These are phyloP conservation scores for Geotrichum histeridarum DNA, from an alignment of 1,139 yeast species.

Conservation along the genomic window DNA sequence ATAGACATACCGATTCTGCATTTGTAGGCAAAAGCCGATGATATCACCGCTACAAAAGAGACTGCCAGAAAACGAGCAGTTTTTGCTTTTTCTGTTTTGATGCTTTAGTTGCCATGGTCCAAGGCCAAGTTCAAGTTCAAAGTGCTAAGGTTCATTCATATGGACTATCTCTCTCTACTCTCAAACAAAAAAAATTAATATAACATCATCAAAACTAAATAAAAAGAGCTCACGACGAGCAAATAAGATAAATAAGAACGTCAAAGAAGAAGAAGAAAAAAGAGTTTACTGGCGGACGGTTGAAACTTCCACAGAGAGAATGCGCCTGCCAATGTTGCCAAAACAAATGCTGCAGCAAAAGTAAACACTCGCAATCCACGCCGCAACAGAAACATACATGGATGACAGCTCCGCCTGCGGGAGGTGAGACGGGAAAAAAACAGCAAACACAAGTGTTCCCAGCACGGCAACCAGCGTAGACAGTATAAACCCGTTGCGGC, in stretches of 20 bases:
- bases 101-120: too few species aligned
- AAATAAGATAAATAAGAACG: not conserved
- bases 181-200: too few species aligned
- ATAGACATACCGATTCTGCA: too few species aligned
- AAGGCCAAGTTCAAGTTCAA: too few species aligned
- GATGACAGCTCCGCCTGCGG: conserved; percentile 21
- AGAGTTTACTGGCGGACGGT: not conserved
- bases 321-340: conserved; percentile 64
- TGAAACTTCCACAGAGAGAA: conserved; percentile 27
- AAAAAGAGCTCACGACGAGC: not conserved
- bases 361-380: conserved; percentile 57
- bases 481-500: conserved; percentile 54
- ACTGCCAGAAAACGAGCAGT: too few species aligned
- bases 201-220: too few species aligned
- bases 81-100: too few species aligned
- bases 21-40: too few species aligned
- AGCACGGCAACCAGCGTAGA: conserved; percentile 32
- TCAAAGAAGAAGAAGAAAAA: not conserved
- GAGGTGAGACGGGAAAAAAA: conserved; percentile 30
- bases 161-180: too few species aligned
- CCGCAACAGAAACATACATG: conserved; percentile 31
- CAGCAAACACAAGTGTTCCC: conserved; percentile 31
- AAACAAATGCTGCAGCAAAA: conserved; percentile 64
- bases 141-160: too few species aligned
- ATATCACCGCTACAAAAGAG: too few species aligned